Evolutionary conservation across 371 early-diverging fungal genomes (phyloP).

Genomic region (Fennellomyces sp.): DNA sequence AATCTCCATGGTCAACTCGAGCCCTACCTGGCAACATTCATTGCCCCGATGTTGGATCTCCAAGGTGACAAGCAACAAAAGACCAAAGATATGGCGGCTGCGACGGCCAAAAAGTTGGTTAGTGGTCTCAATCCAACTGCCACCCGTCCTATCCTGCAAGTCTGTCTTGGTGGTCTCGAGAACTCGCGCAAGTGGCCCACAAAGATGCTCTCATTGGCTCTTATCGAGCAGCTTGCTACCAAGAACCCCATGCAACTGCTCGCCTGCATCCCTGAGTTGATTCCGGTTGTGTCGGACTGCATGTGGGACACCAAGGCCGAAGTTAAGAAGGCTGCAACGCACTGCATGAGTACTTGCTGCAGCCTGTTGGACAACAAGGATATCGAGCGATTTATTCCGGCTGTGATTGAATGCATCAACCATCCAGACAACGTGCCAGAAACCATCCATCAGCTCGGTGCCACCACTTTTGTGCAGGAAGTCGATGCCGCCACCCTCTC

Average conservation of each 20-base stretch:
- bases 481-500: slow-evolving; percentile 81
- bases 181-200: slow-evolving; percentile 81
- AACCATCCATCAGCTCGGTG: slow-evolving; percentile 65
- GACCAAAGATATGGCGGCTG: slow-evolving; percentile 57
- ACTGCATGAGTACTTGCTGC: slow-evolving; percentile 56
- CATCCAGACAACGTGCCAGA: slow-evolving; percentile 69
- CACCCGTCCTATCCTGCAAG: slow-evolving; percentile 56
- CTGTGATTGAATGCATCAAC: slow-evolving; percentile 64
- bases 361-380: slow-evolving; percentile 65
- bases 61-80: slow-evolving; percentile 69
- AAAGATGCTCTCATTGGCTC: slow-evolving; percentile 63
- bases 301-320: slow-evolving; percentile 79
- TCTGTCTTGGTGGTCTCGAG: slow-evolving; percentile 57
- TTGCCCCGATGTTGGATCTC: slow-evolving; percentile 58
- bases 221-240: slow-evolving; percentile 58
- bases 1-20: slow-evolving; percentile 52
- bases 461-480: slow-evolving; percentile 77
- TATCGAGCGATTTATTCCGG: slow-evolving; percentile 66
- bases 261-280: slow-evolving; percentile 65
- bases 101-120: slow-evolving; percentile 54
- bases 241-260: slow-evolving; percentile 62
- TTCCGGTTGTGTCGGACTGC: slow-evolving; percentile 72
- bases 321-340: slow-evolving; percentile 52
- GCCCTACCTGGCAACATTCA: slow-evolving; percentile 61
- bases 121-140: slow-evolving; percentile 56